Base-by-base conservation (phyloP, 169 alveolate species). In the Cryptosporidium sp. region DNA sequence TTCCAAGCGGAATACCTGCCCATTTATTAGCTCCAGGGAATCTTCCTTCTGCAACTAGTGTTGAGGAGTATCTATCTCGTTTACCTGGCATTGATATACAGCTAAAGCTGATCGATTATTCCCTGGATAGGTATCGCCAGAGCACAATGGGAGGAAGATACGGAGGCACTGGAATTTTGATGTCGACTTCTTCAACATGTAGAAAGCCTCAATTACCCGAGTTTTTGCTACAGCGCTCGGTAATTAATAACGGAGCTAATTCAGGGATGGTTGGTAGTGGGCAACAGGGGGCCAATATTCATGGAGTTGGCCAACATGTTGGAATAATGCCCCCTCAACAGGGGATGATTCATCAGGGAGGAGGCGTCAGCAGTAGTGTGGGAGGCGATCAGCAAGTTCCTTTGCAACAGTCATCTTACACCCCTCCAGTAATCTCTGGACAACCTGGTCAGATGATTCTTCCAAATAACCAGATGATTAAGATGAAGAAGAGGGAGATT, bases 91-190 rank as follows among this genome's bases (percentile, higher is more conserved):
- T 80, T 16, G 89, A 80, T 51, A 80, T 80, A 14, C 89, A 80
- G 35, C 42, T 80, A 16, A 60, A 39, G 42, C 42, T 80, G 65
- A 80, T 80, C 42, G 89, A 80, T 44, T 80, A 62, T 16, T 61
- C 89, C 18, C 29, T 80, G 1, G 89, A 80, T 9, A 80, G 89
- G 37, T 80, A 80, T 58, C 72, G 75, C n/a, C 89, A 80, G 35
- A 80, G 89, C n/a, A 80, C 89, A 42, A 80, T 80, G 89, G 89
- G 89, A 16, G 89, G 89, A 33, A 80, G 89, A 29, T 80, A 80
- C 56, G 89, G 89, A 23, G 89, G 89, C 31, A 80, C 89, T 16
- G 89, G 89, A 1, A 80, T 80, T 29, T 39, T 80, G 52, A 80
- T 80, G 35, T 80, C 89, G 8, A 80, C 89, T 7, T 80, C 89